Evolutionary conservation across 2,329 filamentous ascomycete genomes (phyloP), one percentile per base, ranked within the genome.

Genomic region (Dryadomyces quercivorus): DNA sequence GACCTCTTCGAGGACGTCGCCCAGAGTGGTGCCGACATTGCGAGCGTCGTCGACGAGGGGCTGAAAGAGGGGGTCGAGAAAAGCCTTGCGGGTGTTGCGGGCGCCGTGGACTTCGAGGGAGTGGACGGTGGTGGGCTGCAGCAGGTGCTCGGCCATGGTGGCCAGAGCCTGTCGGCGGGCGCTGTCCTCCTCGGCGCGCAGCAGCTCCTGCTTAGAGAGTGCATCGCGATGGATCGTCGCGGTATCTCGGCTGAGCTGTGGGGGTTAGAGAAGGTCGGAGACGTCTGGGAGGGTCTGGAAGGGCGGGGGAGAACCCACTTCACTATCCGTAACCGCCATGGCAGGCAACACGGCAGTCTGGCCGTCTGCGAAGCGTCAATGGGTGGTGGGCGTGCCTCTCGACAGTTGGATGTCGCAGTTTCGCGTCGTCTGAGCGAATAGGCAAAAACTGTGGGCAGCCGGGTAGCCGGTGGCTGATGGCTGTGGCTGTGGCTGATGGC

Each of bases 111-210:
- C 76, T 62, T 86, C 82, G 65, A 98, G 80, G 47, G 88, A 87
- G 62, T 88, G 88, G 66, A 98, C 85, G 15, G 89, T 88, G 63
- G 93, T 88, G 44, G 93, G 92, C 56, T 93, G 81, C 46, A 88
- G 88, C 60, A 86, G 85, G 68, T 97, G 95, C 69, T 86, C 80
- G 61, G 82, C 79, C 64, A 94, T 44, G 1, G 46, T 21, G 9
- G 45, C 56, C 13, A 58, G 54, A 5, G 56, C 53, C 13, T 47
- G 55, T 18, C 56, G 55, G 9, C 43, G 56, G 1, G 57, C 54
- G 46, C 55, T 55, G 48, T 57, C 55, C 9, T 57, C 54, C 34
- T 58, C 55, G 21, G 42, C 48, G 8, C 43, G 50, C 15, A 36
- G 54, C 48, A 56, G 40, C 40, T 34, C 56, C 18, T 52, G 44